phyloP scores from a whole-genome alignment of 192 early-diverging fungal genomes.

The Diversispora eburnea region DNA sequence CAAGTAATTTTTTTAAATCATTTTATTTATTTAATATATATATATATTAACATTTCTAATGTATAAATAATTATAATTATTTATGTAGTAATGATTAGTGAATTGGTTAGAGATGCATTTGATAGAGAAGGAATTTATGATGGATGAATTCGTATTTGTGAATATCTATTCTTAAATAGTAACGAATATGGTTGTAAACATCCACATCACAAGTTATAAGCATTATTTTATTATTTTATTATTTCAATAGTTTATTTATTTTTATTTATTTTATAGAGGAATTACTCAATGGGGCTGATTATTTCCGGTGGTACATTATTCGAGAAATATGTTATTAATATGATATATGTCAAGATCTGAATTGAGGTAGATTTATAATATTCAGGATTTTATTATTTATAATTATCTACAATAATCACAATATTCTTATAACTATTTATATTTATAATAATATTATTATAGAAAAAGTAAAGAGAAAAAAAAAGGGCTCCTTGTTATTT shows the following conservation, averaged over 20 bases:
- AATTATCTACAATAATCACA: not conserved
- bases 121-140: constrained; percentile 68
- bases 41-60: not conserved
- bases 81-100: constrained; percentile 69
- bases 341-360: constrained; percentile 71
- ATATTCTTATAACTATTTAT: not conserved
- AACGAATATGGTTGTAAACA: constrained; percentile 53
- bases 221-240: not conserved
- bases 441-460: not conserved
- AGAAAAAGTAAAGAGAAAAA: constrained; percentile 35
- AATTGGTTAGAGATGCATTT: constrained; percentile 71
- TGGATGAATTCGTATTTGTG: constrained; percentile 49
- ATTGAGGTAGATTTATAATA: constrained; percentile 40
- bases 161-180: constrained; percentile 64
- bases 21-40: constrained; percentile 21
- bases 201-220: constrained; percentile 59
- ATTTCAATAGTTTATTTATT: too few species aligned
- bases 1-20: constrained; percentile 49
- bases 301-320: constrained; percentile 68
- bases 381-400: too few species aligned
- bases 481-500: constrained; percentile 36
- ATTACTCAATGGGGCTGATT: constrained; percentile 50
- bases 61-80: too few species aligned
- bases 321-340: constrained; percentile 53
- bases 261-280: constrained; percentile 14